Evolutionary conservation across 2,329 filamentous ascomycete genomes (phyloP).

Genomic region (Nannizziopsis barbatae): DNA sequence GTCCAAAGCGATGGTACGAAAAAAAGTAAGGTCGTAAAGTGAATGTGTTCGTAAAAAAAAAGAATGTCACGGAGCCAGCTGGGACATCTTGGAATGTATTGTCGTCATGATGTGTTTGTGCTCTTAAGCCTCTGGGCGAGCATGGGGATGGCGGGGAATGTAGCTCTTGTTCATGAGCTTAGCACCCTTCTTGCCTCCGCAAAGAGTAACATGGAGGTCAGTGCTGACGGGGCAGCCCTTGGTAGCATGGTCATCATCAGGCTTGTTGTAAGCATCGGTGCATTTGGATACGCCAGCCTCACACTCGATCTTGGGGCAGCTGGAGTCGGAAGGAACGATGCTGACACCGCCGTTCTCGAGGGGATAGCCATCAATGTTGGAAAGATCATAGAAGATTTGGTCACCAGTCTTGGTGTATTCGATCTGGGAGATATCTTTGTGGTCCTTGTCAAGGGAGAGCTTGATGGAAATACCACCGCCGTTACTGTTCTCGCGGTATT

Average conservation of each 20-base stretch:
- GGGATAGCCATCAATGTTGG: conserved; percentile 28
- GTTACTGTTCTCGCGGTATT: conserved; percentile 27
- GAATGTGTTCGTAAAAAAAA: background rate
- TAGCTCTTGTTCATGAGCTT: conserved; percentile 8
- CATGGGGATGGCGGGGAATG: conserved; percentile 13
- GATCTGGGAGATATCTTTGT: conserved; percentile 33
- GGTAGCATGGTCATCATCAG: conserved; percentile 33
- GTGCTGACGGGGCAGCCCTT: conserved; percentile 31
- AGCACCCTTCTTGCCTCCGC: conserved; percentile 13
- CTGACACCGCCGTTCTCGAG: conserved; percentile 29
- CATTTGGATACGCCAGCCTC: conserved; percentile 27
- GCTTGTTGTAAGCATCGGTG: conserved; percentile 31
- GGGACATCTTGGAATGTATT: conserved; percentile 7
- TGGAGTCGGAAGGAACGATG: conserved; percentile 21
- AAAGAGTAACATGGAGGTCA: conserved; percentile 27
- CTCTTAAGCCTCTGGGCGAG: conserved; percentile 8
- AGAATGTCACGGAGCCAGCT: conserved; percentile 9
- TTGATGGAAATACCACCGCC: conserved; percentile 36
- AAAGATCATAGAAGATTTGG: conserved; percentile 33
- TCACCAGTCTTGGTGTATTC: conserved; percentile 27
- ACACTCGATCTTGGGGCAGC: conserved; percentile 30
- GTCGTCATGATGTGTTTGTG: background rate
- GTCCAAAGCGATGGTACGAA: background rate
- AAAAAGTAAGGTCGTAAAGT: background rate
- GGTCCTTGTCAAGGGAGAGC: conserved; percentile 25